Evolutionary conservation across 805 yeast species (phyloP).

Genomic region (Metschnikowia baotianmanensis): DNA sequence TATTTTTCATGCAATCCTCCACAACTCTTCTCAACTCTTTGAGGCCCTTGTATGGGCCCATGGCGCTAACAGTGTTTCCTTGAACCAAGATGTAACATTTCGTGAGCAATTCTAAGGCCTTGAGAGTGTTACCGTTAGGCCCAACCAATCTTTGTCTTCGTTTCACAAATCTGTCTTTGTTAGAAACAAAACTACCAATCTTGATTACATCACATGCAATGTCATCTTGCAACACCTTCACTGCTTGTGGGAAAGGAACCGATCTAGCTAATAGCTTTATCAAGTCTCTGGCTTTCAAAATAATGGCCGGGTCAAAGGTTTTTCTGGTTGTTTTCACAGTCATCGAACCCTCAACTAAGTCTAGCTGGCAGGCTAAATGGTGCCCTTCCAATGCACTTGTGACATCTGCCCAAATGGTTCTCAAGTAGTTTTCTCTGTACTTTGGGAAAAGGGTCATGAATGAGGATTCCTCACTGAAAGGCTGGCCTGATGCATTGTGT

Average conservation of each 20-base stretch:
- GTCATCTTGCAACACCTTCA: conserved; percentile 87
- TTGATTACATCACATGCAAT: conserved; percentile 94
- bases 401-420: conserved; percentile 91
- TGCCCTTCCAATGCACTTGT: conserved; percentile 72
- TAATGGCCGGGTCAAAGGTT: conserved; percentile 91
- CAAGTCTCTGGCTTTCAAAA: conserved; percentile 91
- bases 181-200: conserved; percentile 84
- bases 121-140: conserved; percentile 94
- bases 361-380: conserved; percentile 78
- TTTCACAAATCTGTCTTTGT: conserved; percentile 91
- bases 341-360: conserved; percentile 96
- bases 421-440: conserved; percentile 87
- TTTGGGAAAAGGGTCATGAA: conserved; percentile 95
- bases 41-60: conserved; percentile 94
- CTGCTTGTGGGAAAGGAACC: conserved; percentile 96
- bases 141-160: conserved; percentile 96
- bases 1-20: conserved; percentile 95
- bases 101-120: conserved; percentile 93
- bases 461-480: conserved; percentile 94
- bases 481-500: conserved; percentile 80
- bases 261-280: conserved; percentile 92
- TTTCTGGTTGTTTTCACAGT: conserved; percentile 93
- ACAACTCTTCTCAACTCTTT: conserved; percentile 91
- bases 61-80: conserved; percentile 94
- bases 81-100: conserved; percentile 94